Evolutionary conservation across 2,329 filamentous ascomycete species (phyloP).

Genomic region (Boeremia lycopersici): DNA sequence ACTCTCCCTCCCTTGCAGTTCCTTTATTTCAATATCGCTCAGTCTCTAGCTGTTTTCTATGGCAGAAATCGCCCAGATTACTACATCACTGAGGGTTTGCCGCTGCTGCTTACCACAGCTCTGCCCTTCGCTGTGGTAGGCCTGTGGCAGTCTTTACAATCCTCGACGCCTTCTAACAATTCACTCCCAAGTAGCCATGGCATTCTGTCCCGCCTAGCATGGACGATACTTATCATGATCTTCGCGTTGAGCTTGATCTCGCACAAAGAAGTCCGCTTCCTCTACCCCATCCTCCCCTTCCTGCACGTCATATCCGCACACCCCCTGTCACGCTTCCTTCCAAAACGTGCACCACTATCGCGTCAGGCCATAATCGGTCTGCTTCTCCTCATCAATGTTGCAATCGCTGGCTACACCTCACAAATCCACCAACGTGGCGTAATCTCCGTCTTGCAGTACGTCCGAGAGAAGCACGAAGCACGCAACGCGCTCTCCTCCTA

Average conservation of each 20-base stretch:
- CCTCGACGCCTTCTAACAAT: neutral
- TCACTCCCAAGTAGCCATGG: slow-evolving; percentile 2
- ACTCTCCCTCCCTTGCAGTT: slow-evolving; percentile 87
- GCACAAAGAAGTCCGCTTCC: slow-evolving; percentile 97
- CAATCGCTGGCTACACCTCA: slow-evolving; percentile 75
- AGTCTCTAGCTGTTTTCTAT: slow-evolving; percentile 90
- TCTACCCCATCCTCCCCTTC: slow-evolving; percentile 88
- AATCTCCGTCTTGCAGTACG: slow-evolving; percentile 72
- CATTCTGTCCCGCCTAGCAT: slow-evolving; percentile 39
- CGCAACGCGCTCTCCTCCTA: slow-evolving; percentile 36
- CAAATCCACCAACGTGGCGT: slow-evolving; percentile 79
- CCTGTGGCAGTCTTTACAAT: slow-evolving; percentile 56
- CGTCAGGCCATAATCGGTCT: slow-evolving; percentile 59
- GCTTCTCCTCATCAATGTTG: slow-evolving; percentile 69
- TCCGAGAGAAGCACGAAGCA: slow-evolving; percentile 75
- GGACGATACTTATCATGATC: slow-evolving; percentile 62
- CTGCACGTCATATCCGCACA: slow-evolving; percentile 80
- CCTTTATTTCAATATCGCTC: slow-evolving; percentile 87
- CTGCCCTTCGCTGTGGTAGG: slow-evolving; percentile 76
- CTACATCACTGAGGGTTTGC: slow-evolving; percentile 87
- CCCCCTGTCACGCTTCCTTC: slow-evolving; percentile 69
- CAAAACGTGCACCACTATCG: slow-evolving; percentile 24
- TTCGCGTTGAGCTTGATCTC: slow-evolving; percentile 76
- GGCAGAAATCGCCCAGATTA: slow-evolving; percentile 91
- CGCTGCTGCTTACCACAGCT: slow-evolving; percentile 81